Percentiles rank a stretch among this genome's conserved stretches.
Evolutionary conservation across 2,329 filamentous ascomycete genomes (phyloP).

Genomic region (Ceratocystis ficicola): DNA sequence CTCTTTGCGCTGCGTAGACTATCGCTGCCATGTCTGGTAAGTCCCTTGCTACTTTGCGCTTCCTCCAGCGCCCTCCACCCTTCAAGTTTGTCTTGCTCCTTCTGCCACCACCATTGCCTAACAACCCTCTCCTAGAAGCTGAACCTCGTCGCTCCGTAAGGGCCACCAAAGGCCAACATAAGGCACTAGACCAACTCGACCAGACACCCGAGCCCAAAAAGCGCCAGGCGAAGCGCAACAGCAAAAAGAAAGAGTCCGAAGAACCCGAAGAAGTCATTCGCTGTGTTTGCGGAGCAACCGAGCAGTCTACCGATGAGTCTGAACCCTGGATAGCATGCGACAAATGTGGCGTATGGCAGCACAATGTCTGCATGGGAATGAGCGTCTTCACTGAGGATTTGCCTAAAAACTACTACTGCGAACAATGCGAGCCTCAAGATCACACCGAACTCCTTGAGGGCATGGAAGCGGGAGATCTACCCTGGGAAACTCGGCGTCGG

Average conservation of each 20-base stretch:
- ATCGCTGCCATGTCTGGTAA: conserved; percentile 9
- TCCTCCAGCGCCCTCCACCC: background rate
- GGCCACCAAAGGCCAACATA: conserved; percentile 94
- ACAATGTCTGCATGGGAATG: conserved; percentile 90
- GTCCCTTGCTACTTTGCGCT: background rate
- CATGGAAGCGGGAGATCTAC: conserved; percentile 67
- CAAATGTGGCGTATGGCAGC: conserved; percentile 85
- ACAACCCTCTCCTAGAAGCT: conserved; percentile 33
- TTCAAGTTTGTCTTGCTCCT: background rate
- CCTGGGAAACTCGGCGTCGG: conserved; percentile 64
- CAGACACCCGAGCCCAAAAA: conserved; percentile 43
- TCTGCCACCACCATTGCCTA: background rate
- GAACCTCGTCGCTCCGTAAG: conserved; percentile 90
- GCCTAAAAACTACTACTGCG: conserved; percentile 81
- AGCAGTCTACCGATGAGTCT: conserved; percentile 72
- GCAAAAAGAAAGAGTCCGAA: conserved; percentile 40
- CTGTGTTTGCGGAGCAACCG: conserved; percentile 82
- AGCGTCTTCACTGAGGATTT: conserved; percentile 64
- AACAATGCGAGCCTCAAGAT: conserved; percentile 71
- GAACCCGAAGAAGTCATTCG: conserved; percentile 63
- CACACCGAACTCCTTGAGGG: conserved; percentile 71
- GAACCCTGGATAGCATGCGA: conserved; percentile 96
- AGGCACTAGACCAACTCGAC: conserved; percentile 69
- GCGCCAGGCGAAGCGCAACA: conserved; percentile 40
- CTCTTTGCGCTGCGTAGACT: background rate